Evolutionary conservation across 1,139 yeast species (phyloP).

Genomic region (Lodderomyces beijingensis): DNA sequence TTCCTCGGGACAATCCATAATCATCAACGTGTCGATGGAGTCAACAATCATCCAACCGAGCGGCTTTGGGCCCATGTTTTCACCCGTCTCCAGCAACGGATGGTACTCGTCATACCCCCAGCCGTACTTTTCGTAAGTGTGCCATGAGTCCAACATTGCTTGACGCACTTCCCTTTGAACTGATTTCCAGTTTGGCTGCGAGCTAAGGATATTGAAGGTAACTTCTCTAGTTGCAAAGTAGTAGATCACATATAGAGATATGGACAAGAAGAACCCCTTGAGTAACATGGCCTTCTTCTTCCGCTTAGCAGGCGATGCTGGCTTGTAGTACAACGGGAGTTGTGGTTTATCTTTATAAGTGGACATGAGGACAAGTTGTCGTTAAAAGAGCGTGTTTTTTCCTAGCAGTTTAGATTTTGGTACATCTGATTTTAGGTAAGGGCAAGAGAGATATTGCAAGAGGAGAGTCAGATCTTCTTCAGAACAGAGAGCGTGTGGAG

Average conservation of each 20-base stretch:
- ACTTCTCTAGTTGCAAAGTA: conserved; percentile 2
- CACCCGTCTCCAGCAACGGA: conserved; percentile 57
- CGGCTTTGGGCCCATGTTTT: conserved; percentile 78
- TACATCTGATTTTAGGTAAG: no score
- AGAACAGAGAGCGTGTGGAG: no score
- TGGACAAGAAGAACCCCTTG: conserved; percentile 37
- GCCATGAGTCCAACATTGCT: conserved; percentile 77
- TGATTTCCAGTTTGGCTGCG: conserved; percentile 27
- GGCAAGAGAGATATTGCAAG: no score
- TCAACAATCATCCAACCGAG: conserved; percentile 96
- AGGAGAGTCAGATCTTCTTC: no score
- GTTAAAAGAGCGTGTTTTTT: no score
- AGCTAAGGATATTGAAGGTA: neutral
- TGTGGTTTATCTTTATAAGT: conserved; percentile 13
- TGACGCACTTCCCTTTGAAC: conserved; percentile 54
- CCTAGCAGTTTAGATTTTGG: no score
- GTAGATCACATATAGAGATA: conserved; percentile 37
- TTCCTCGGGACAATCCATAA: conserved; percentile 75
- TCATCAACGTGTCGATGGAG: conserved; percentile 73
- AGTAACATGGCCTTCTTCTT: conserved; percentile 31
- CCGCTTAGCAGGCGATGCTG: conserved; percentile 10
- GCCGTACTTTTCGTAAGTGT: conserved; percentile 67
- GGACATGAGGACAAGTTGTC: conserved; percentile 11
- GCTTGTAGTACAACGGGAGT: conserved; percentile 27
- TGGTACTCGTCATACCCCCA: conserved; percentile 60